Base-by-base conservation (phyloP, 108 stramenopile genomes). In the Cyclostephanos tholiformis region DNA sequence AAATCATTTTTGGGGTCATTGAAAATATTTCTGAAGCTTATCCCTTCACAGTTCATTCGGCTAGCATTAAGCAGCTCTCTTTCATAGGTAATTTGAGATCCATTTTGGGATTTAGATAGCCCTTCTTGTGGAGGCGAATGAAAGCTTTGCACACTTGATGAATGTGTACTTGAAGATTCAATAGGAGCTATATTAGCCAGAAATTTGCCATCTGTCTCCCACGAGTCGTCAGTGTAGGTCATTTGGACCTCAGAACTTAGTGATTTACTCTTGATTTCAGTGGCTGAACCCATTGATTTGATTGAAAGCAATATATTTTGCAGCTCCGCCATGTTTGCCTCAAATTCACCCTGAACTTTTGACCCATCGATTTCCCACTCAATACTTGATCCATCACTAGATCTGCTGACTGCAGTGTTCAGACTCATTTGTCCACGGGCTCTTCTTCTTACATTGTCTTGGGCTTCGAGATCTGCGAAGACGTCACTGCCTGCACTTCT, bases 1-100 rank as follows among this genome's bases (percentile, higher is more conserved):
- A 79, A 36, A 52, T 79, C 78, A 79, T 79, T 79, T 13, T 67
- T 62, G 16, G 78, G 78, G 43, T 79, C 67, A 32, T 49, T 52
- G 66, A 63, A 66, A 27, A 79, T 51, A n/a, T 72, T 57, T 26
- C 59, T 46, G 61, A 79, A 79, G 49, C 57, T 79, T 20, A 43
- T 48, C 53, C 52, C 48, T 35, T 58, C 64, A 46, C 30, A 30
- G 43, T 50, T 55, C 51, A 29, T 25, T 23, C 14, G 38, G 30
- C 8, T 38, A 12, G 75, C 36, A 17, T 26, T 55, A 43, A 65
- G 64, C 0, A 78, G 50, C 49, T 78, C 77, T 44, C 49, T 65
- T 67, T 71, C 58, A 13, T 58, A 78, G 17, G 77, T 78, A 4
- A 78, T 52, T 4, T 38, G 44, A 27, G 53, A 59, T 12, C 52